Base-by-base conservation (phyloP, 768 basidiomycete genomes). In the Erythrobasidium yunnanense region DNA sequence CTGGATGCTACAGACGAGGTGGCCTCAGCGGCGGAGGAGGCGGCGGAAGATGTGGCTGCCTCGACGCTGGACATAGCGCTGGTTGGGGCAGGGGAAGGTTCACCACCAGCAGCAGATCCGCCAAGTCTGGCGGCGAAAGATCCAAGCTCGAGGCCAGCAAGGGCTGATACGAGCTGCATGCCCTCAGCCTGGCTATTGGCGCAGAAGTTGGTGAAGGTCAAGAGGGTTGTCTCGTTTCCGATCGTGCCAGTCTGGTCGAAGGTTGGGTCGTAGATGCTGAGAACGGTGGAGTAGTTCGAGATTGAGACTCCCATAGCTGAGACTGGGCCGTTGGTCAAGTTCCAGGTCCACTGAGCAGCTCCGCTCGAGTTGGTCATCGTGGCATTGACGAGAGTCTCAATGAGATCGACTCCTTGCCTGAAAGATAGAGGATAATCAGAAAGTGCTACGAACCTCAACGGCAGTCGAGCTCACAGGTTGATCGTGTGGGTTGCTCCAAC, bases 401-500 rank as follows among this genome's bases (percentile, higher is more conserved):
- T 46, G 17, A 63, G 45, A 32, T 29, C 22, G 32, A 63, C 27
- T 20, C 30, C 60, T 25, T 42, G 38, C 38, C 38, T 42, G 38
- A 11, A 42, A 42, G 38, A 11, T 42, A 25, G 49, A 51, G 25
- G 49, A 25, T 11, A 8, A 51, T 23, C 13, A 51, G 49, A 11
- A 8, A 25, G 23, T 8, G 25, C 11, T 51, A 23, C 7, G 49
- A 8, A 51, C 17, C 49, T 15, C 49, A 13, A 25, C 17, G 23
- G 23, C 25, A 51, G 25, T 15, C 13, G 25, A 51, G 25, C 49
- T 23, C 47, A 46, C 7, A 63, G 32, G 46, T 50, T 51, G 47
- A 63, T 49, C 17, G 60, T 63, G 60, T 63, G 60, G 47, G 47
- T 63, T n/a, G 60, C 60, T 4, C 60, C 60, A 6, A 38, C 23